Evolutionary conservation across 23 red algal species (phyloP), one percentile per base, ranked within the genome.

Genomic region (Gracilaria gracilis): DNA sequence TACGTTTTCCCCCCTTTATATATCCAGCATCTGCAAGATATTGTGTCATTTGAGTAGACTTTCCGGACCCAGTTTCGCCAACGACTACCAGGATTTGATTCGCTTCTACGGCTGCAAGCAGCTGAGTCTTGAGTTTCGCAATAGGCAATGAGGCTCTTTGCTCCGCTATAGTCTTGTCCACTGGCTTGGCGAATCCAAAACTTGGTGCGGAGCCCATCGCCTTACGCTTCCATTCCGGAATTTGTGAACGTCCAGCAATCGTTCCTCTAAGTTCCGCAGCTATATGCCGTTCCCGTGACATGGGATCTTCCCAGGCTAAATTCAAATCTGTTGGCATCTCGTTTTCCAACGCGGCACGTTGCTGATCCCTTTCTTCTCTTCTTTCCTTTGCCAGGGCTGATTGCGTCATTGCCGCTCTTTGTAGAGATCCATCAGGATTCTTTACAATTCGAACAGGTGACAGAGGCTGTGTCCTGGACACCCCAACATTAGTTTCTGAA

Each of bases 21-120:
- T 94, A 99, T 23, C 94, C 94, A 37, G 94, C 97, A 40, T 96
- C 94, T 53, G 77, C 83, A 37, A 99, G 81, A 86, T 94, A 99
- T 74, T 99, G 97, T 11, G 97, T 95, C 88, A 99, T 96, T 51
- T 99, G 97, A 69, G 97, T 99, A 39, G 97, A 95, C 81, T 99
- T 99, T 21, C 97, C 97, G 64, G 91, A 95, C 33, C 97, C 97
- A 9, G 97, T 99, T 84, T 99, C 97, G 33, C 97, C 97, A 75
- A 99, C 88, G 29, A 99, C 94, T 28, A 99, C 84, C 46, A 99
- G 55, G 11, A 99, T 81, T 82, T 95, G 94, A 72, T 96, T 95
- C 21, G 67, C 84, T 51, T 77, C 44, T 27, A 99, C 67, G 67
- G 94, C 93, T n/a, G 89, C 79, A 6, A 99, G 75, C 38, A 99